Percentiles rank a stretch among this genome's conserved stretches.
These are phyloP conservation scores for Globisporangium sylvaticum DNA, from an alignment of 352 stramenopile species.

Conservation along the genomic window DNA sequence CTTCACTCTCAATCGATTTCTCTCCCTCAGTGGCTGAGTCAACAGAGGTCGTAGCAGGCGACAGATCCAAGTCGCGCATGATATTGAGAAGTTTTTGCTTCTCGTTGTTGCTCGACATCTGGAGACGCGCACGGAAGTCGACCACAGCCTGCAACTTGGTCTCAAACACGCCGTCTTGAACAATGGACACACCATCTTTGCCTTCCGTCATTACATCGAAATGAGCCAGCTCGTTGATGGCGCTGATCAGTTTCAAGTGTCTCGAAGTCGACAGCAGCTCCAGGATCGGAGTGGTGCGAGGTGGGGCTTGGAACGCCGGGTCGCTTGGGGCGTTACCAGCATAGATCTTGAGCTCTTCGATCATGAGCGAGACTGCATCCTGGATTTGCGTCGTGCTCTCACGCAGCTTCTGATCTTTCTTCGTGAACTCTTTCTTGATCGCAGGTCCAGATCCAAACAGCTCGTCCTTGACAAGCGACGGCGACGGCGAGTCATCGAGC, in stretches of 20 bases:
- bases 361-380: conserved; percentile 52
- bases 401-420: conserved; percentile 66
- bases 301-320: conserved; percentile 46
- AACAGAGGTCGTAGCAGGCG: neutral
- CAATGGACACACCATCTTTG: conserved; percentile 15
- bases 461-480: conserved; percentile 38
- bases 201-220: conserved; percentile 36
- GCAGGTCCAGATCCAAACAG: conserved; percentile 53
- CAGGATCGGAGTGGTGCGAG: conserved; percentile 46
- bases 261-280: conserved; percentile 71
- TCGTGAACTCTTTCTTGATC: conserved; percentile 77
- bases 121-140: conserved; percentile 63
- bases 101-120: conserved; percentile 68
- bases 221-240: conserved; percentile 72
- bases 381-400: conserved; percentile 51
- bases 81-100: conserved; percentile 58
- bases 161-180: conserved; percentile 41
- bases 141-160: conserved; percentile 62
- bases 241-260: conserved; percentile 66
- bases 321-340: conserved; percentile 40
- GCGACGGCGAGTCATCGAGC: conserved; percentile 10
- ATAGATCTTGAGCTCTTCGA: conserved; percentile 71
- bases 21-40: neutral
- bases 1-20: neutral
- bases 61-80: conserved; percentile 32